These are phyloP conservation scores for Lactarius tabidus DNA, from an alignment of 768 basidiomycete species.

Conservation along the genomic window DNA sequence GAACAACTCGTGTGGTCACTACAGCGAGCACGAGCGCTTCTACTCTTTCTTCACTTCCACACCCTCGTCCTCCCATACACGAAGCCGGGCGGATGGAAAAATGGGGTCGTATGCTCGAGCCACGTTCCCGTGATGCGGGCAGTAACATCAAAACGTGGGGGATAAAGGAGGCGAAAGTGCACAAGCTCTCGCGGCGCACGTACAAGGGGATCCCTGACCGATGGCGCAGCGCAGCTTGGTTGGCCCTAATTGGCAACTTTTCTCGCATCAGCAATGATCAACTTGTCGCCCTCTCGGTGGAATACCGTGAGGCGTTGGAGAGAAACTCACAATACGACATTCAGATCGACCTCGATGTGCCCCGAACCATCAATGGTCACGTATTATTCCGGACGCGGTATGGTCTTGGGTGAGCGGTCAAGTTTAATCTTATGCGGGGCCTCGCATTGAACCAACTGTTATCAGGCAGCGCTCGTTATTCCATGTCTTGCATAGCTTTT, in stretches of 20 bases:
- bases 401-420: constrained; percentile 74
- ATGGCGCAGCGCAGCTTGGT: constrained; percentile 94
- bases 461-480: constrained; percentile 89
- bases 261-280: constrained; percentile 45
- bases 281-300: constrained; percentile 40
- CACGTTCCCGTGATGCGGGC: constrained; percentile 64
- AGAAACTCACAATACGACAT: constrained; percentile 87
- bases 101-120: constrained; percentile 89
- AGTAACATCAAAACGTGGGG: constrained; percentile 74
- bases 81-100: constrained; percentile 80
- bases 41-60: constrained; percentile 43
- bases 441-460: neutral
- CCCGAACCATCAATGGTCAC: constrained; percentile 92
- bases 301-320: constrained; percentile 65
- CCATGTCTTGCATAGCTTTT: constrained; percentile 90
- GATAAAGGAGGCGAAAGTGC: constrained; percentile 58
- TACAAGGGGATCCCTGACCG: constrained; percentile 98
- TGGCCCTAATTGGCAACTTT: constrained; percentile 61
- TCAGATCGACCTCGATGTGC: constrained; percentile 97
- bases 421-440: neutral
- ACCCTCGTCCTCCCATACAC: constrained; percentile 45
- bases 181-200: constrained; percentile 66
- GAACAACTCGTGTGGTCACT: constrained; percentile 32
- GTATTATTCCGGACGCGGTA: constrained; percentile 94
- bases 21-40: constrained; percentile 46